These are phyloP conservation scores for Poa pratensis DNA, from an alignment of 176 grass and related monocot genomes.

Conservation along the genomic window DNA sequence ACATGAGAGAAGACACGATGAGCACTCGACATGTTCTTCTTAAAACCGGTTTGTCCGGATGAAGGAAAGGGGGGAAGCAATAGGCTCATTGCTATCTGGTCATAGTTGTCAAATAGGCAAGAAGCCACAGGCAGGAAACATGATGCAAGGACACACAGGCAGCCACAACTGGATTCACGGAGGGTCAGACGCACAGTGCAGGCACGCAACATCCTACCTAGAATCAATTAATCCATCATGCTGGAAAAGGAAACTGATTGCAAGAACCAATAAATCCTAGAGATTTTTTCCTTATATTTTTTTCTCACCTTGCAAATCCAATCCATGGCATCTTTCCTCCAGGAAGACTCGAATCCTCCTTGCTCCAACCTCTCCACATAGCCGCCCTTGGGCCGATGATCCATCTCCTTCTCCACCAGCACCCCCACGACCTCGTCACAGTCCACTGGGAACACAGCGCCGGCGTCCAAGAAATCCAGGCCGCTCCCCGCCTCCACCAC, in stretches of 20 bases:
- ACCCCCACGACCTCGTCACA: slow-evolving; percentile 51
- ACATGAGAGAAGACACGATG: slow-evolving; percentile 52
- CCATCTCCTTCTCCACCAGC: slow-evolving; percentile 64
- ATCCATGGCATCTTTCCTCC: slow-evolving; percentile 82
- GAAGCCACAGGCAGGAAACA: slow-evolving; percentile 24
- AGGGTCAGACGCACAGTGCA: slow-evolving; percentile 48
- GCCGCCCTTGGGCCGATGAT: slow-evolving; percentile 55
- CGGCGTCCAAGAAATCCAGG: slow-evolving; percentile 35
- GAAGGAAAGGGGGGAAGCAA: slow-evolving; percentile 12
- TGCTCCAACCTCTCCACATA: slow-evolving; percentile 60
- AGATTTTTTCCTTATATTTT: neutral
- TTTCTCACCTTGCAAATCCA: slow-evolving; percentile 83
- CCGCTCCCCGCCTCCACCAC: slow-evolving; percentile 32
- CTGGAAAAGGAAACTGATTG: slow-evolving; percentile 13
- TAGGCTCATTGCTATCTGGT: slow-evolving; percentile 42
- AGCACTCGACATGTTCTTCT: slow-evolving; percentile 43
- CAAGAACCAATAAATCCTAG: slow-evolving; percentile 4
- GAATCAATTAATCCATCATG: slow-evolving; percentile 23
- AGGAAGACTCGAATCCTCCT: slow-evolving; percentile 56
- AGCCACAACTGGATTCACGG: slow-evolving; percentile 20
- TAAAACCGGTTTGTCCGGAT: slow-evolving; percentile 36
- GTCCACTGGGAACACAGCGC: slow-evolving; percentile 52
- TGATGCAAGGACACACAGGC: slow-evolving; percentile 28
- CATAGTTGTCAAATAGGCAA: slow-evolving; percentile 36
- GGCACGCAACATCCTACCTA: slow-evolving; percentile 42